A percentile compares a stretch with the other conserved stretches of the same genome.
Evolutionary conservation across 805 yeast genomes (phyloP).

Genomic region (Lachancea mirantina): DNA sequence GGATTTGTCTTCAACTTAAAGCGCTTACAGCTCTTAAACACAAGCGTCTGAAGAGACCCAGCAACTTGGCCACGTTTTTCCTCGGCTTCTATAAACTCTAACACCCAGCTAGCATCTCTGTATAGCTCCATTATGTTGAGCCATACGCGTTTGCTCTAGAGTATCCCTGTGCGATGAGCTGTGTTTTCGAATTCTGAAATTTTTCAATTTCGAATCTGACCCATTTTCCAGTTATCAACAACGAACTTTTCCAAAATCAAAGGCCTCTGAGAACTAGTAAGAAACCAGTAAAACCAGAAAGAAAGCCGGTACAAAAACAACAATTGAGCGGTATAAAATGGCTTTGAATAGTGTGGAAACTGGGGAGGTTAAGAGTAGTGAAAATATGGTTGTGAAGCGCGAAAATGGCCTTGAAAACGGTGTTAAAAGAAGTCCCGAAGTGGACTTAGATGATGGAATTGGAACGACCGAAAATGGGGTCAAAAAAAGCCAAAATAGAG

Average conservation of each 20-base stretch:
- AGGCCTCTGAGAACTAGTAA: no score
- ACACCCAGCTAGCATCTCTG: slow-evolving; percentile 35
- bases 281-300: no score
- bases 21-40: slow-evolving; percentile 43
- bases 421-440: slow-evolving; percentile 2
- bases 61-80: slow-evolving; percentile 30
- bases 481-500: slow-evolving; percentile 22
- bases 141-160: background rate
- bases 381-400: background rate
- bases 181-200: no score
- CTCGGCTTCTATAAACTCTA: slow-evolving; percentile 28
- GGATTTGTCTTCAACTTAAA: slow-evolving; percentile 57
- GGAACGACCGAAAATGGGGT: slow-evolving; percentile 3
- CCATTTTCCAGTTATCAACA: no score
- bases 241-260: no score
- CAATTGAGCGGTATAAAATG: no score
- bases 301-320: no score
- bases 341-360: no score
- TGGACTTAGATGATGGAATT: background rate
- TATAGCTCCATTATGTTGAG: slow-evolving; percentile 28
- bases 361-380: slow-evolving; percentile 2
- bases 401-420: no score
- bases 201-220: no score
- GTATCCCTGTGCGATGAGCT: slow-evolving; percentile 4
- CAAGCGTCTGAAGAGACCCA: slow-evolving; percentile 49